Evolutionary conservation across 2,329 filamentous ascomycete genomes (phyloP).

Genomic region (Hymenotorrendiella dingleyae): DNA sequence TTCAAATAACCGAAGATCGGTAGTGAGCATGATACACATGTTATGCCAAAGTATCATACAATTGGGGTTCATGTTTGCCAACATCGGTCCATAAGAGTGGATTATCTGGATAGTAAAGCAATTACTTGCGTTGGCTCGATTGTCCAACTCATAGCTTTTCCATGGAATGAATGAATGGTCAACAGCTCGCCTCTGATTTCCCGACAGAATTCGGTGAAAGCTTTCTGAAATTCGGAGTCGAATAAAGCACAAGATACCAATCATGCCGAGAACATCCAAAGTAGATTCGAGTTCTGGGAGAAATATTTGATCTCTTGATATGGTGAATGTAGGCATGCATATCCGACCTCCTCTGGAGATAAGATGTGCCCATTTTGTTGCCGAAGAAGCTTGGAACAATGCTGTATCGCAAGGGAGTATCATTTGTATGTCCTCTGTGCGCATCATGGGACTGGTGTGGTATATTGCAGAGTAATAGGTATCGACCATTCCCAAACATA

Average conservation of each 20-base stretch:
- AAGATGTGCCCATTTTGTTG: constrained; percentile 17
- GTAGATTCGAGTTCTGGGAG: constrained; percentile 29
- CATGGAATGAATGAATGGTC: constrained; percentile 37
- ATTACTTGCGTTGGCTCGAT: constrained; percentile 36
- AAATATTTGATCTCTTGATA: constrained; percentile 28
- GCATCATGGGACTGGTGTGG: constrained; percentile 17
- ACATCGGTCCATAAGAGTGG: constrained; percentile 36
- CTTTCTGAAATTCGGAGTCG: constrained; percentile 38
- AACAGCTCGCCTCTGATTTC: constrained; percentile 25
- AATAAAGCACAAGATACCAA: constrained; percentile 34
- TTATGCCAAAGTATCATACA: constrained; percentile 46
- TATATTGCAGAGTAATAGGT: constrained; percentile 20
- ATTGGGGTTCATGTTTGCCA: constrained; percentile 41
- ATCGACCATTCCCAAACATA: constrained; percentile 20
- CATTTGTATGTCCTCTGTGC: constrained; percentile 15
- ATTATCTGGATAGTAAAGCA: constrained; percentile 33
- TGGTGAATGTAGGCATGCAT: constrained; percentile 16
- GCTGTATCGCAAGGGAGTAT: constrained; percentile 17
- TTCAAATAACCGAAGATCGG: constrained; percentile 47
- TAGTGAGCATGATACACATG: constrained; percentile 45
- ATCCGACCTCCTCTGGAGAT: constrained; percentile 21
- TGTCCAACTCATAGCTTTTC: constrained; percentile 42
- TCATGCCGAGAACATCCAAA: constrained; percentile 31
- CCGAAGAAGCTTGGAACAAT: constrained; percentile 18
- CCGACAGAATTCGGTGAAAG: constrained; percentile 37